Percentiles rank a stretch among this genome's conserved stretches.
Evolutionary conservation across 345 rosid genomes (phyloP).

Genomic region (Populus euphratica): DNA sequence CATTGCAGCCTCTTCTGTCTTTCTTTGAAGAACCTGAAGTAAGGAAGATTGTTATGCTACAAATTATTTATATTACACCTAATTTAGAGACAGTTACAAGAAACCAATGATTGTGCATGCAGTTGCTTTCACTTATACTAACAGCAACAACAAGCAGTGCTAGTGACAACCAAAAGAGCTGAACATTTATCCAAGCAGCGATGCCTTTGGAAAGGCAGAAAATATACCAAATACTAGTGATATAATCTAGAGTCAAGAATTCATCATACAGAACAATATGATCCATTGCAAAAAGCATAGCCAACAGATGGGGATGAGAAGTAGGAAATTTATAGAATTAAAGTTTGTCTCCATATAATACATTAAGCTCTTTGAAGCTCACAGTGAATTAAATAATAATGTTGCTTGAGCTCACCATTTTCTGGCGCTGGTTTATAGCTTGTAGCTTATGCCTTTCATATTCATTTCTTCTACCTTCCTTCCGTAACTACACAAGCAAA

Average conservation of each 20-base stretch:
- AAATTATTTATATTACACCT: slow-evolving; percentile 1
- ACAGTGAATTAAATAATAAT: not conserved
- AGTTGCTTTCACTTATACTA: not conserved
- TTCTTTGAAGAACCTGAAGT: slow-evolving; percentile 92
- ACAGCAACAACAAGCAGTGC: not conserved
- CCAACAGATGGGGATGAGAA: not conserved
- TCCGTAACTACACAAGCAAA: slow-evolving; percentile 59
- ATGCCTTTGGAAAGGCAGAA: not conserved
- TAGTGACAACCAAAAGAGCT: not conserved
- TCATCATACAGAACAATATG: not conserved
- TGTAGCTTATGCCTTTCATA: slow-evolving; percentile 97
- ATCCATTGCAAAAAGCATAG: not conserved
- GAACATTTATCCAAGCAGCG: not conserved
- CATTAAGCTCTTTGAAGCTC: not conserved
- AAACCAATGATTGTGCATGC: not conserved
- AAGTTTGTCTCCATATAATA: not conserved
- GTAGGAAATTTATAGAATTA: not conserved
- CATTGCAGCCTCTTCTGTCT: slow-evolving; percentile 98
- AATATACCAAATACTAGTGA: not conserved
- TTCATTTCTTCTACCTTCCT: slow-evolving; percentile 96
- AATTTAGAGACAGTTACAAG: not conserved
- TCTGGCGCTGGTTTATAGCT: slow-evolving; percentile 94
- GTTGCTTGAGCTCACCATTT: slow-evolving; percentile 53
- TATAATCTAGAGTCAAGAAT: not conserved
- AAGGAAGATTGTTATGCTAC: slow-evolving; percentile 5